Percentiles rank a stretch among this genome's conserved stretches.
These are phyloP conservation scores for Helotiales sp. DNA, from an alignment of 2,329 filamentous ascomycete species.

Conservation along the genomic window DNA sequence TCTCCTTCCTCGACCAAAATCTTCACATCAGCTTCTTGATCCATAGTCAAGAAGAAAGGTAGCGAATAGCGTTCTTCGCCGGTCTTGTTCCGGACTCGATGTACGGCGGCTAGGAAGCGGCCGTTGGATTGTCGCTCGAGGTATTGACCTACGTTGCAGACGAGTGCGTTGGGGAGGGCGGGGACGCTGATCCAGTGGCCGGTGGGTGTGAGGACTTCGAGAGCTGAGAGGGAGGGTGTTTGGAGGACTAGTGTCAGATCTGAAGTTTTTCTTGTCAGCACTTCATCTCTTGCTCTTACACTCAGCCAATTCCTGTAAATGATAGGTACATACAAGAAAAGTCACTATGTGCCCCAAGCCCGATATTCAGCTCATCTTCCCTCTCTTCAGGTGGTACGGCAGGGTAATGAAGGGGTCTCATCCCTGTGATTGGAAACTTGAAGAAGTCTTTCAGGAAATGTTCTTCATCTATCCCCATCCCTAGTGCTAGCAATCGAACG, in stretches of 20 bases:
- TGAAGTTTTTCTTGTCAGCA: background rate
- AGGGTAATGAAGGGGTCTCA: conserved; percentile 9
- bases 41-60: conserved; percentile 12
- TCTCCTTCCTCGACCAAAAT: conserved; percentile 25
- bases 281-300: too few relatives aligned
- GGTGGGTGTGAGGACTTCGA: conserved; percentile 10
- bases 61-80: conserved; percentile 11
- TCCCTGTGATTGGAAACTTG: conserved; percentile 11
- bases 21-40: conserved; percentile 28
- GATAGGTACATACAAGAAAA: conserved; percentile 1
- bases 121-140: conserved; percentile 11
- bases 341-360: conserved; percentile 9
- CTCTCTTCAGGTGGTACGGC: conserved; percentile 4
- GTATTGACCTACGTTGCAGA: conserved; percentile 13
- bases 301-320: too few relatives aligned
- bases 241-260: conserved; percentile 11
- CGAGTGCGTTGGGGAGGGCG: conserved; percentile 8
- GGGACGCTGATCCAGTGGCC: conserved; percentile 13
- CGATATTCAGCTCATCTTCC: conserved; percentile 7
- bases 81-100: conserved; percentile 7
- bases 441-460: conserved; percentile 2
- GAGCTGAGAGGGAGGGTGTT: conserved; percentile 8
- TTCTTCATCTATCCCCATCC: conserved; percentile 5
- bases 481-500: conserved; percentile 4
- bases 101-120: conserved; percentile 9